Conservation (phyloP, 2,329 filamentous ascomycete genomes). For the Phialocephala sp. region DNA sequence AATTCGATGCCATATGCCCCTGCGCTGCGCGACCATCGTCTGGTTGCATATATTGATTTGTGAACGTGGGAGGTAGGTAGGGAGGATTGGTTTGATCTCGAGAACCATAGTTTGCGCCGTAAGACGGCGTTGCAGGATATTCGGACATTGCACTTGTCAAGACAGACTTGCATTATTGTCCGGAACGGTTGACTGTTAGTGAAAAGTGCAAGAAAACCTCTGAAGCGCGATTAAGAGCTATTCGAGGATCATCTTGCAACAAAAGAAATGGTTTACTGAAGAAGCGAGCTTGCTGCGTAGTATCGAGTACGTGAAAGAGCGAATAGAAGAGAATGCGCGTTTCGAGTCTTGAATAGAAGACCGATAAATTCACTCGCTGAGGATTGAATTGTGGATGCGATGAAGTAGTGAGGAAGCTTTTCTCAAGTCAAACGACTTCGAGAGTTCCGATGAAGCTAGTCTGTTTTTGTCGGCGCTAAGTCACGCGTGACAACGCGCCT, state of each 20-base stretch:
- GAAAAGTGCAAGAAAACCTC: slow-evolving; percentile 24
- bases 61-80: slow-evolving; percentile 36
- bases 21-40: slow-evolving; percentile 33
- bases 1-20: slow-evolving; percentile 34
- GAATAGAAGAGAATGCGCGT: slow-evolving; percentile 16
- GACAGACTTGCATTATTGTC: slow-evolving; percentile 31
- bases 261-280: slow-evolving; percentile 32
- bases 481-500: slow-evolving; percentile 10
- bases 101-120: slow-evolving; percentile 43
- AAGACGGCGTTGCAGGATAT: slow-evolving; percentile 52
- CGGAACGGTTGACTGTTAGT: slow-evolving; percentile 28
- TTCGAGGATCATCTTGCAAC: slow-evolving; percentile 35
- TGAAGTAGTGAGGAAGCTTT: slow-evolving; percentile 10
- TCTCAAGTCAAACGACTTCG: slow-evolving; percentile 8
- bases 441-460: not conserved
- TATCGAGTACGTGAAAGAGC: slow-evolving; percentile 15
- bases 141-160: slow-evolving; percentile 49
- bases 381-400: slow-evolving; percentile 14
- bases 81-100: slow-evolving; percentile 36
- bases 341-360: slow-evolving; percentile 24
- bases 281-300: slow-evolving; percentile 13
- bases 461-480: not conserved
- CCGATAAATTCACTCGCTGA: slow-evolving; percentile 15
- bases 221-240: slow-evolving; percentile 30
- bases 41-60: slow-evolving; percentile 37